Evolutionary conservation across 2,329 filamentous ascomycete species (phyloP).

Genomic region (Diaporthe aspalathi): DNA sequence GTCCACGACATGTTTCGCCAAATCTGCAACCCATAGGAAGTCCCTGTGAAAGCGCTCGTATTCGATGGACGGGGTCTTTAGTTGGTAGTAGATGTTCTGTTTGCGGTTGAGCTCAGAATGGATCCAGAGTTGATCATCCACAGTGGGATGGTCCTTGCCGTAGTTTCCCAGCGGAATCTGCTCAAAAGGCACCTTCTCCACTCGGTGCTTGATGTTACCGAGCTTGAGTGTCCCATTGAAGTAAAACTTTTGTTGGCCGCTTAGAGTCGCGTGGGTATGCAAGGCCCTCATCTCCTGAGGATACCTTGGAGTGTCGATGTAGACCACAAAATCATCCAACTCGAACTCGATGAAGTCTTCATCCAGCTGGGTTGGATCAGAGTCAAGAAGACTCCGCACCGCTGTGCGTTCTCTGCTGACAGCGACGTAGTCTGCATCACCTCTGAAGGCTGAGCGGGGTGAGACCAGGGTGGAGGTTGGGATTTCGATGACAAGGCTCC

Average conservation of each 20-base stretch:
- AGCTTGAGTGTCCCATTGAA: conserved; percentile 71
- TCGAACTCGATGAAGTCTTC: conserved; percentile 59
- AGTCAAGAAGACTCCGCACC: conserved; percentile 46
- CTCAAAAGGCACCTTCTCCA: conserved; percentile 67
- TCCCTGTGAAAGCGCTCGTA: conserved; percentile 72
- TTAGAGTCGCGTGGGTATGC: conserved; percentile 59
- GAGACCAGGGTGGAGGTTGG: conserved; percentile 44
- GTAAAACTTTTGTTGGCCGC: conserved; percentile 54
- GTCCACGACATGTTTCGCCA: conserved; percentile 79
- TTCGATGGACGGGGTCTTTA: conserved; percentile 66
- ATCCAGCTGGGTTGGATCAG: conserved; percentile 35
- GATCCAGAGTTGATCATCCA: conserved; percentile 71
- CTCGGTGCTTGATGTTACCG: conserved; percentile 57
- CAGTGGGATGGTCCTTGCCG: conserved; percentile 58
- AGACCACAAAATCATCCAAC: conserved; percentile 69
- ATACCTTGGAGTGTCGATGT: conserved; percentile 54
- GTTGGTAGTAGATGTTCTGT: conserved; percentile 70
- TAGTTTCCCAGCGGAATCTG: conserved; percentile 76
- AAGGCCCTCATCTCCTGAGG: conserved; percentile 65
- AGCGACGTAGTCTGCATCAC: conserved; percentile 43
- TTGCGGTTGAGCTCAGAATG: conserved; percentile 61
- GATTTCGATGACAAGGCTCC: conserved; percentile 40
- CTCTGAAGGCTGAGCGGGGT: conserved; percentile 46
- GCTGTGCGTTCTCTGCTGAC: conserved; percentile 47
- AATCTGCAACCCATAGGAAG: conserved; percentile 77